Percentiles rank a stretch among this genome's conserved stretches.
Evolutionary conservation across 2,329 filamentous ascomycete species (phyloP).

Genomic region (Alternaria rosae): DNA sequence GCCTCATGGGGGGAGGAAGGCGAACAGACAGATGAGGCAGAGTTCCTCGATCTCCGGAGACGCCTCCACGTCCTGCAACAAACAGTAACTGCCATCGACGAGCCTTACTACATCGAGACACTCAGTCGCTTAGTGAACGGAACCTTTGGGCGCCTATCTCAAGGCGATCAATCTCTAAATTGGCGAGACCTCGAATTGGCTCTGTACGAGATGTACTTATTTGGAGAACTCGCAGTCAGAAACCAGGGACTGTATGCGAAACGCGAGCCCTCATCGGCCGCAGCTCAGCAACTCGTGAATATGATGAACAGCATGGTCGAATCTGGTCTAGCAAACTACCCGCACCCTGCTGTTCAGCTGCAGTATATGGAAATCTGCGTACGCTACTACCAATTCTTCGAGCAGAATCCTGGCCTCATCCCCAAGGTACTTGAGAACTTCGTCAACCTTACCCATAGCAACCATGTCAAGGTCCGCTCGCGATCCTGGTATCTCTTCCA

Average conservation of each 20-base stretch:
- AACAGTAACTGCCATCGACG: slow-evolving; percentile 87
- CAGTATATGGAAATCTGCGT: slow-evolving; percentile 99
- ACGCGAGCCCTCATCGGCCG: slow-evolving; percentile 78
- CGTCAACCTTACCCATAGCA: slow-evolving; percentile 86
- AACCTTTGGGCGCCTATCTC: slow-evolving; percentile 82
- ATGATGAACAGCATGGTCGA: slow-evolving; percentile 98
- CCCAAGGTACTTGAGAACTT: slow-evolving; percentile 90
- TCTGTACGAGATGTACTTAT: slow-evolving; percentile 92
- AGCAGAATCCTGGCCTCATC: slow-evolving; percentile 80
- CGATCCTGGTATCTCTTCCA: slow-evolving; percentile 98
- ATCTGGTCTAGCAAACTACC: slow-evolving; percentile 86
- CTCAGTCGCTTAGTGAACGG: slow-evolving; percentile 86
- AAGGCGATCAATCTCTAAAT: slow-evolving; percentile 75
- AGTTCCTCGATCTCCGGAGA: slow-evolving; percentile 94
- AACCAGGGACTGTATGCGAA: slow-evolving; percentile 88
- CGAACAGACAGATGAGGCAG: slow-evolving; percentile 94
- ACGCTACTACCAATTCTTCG: slow-evolving; percentile 91
- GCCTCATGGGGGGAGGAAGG: slow-evolving; percentile 92
- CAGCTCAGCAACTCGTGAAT: slow-evolving; percentile 80
- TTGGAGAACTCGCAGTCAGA: slow-evolving; percentile 91
- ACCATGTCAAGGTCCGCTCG: slow-evolving; percentile 83
- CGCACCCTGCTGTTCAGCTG: slow-evolving; percentile 88
- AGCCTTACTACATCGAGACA: slow-evolving; percentile 85
- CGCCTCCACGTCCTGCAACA: slow-evolving; percentile 90
- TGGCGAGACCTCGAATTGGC: slow-evolving; percentile 97